These are phyloP conservation scores for Teunomyces stri DNA, from an alignment of 805 yeast genomes.

Conservation along the genomic window DNA sequence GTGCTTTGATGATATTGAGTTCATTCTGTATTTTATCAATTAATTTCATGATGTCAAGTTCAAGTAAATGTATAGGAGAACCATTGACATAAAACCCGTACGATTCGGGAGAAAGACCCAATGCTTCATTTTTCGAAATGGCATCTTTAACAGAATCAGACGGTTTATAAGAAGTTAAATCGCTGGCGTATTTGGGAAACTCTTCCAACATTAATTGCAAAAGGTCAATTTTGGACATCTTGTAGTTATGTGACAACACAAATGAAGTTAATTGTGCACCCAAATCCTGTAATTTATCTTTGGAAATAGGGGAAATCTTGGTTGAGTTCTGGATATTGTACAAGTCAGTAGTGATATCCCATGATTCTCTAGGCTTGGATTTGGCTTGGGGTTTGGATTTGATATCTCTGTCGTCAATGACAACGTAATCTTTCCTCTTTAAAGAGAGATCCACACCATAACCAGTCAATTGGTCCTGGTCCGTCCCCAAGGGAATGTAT, in stretches of 20 bases:
- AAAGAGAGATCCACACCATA: constrained; percentile 66
- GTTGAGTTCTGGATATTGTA: constrained; percentile 10
- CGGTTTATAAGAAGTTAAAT: constrained; percentile 22
- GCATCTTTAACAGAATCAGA: constrained; percentile 17
- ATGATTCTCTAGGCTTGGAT: constrained; percentile 18
- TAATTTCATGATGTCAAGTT: constrained; percentile 43
- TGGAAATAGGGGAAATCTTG: constrained; percentile 27
- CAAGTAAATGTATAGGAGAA: constrained; percentile 48
- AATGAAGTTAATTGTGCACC: constrained; percentile 43
- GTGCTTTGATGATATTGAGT: constrained; percentile 19
- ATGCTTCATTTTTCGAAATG: constrained; percentile 27
- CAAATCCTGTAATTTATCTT: constrained; percentile 32
- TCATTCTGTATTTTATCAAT: constrained; percentile 36
- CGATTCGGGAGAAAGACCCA: constrained; percentile 39
- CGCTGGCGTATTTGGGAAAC: constrained; percentile 53
- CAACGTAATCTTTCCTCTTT: constrained; percentile 66
- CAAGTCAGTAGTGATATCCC: constrained; percentile 18
- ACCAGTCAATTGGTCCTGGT: constrained; percentile 40
- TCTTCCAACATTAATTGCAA: constrained; percentile 44
- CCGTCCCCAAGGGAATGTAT: constrained; percentile 45
- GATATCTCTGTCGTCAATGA: constrained; percentile 56
- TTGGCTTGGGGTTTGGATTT: constrained; percentile 22
- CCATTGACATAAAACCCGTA: constrained; percentile 71
- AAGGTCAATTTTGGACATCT: constrained; percentile 26
- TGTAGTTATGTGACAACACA: constrained; percentile 23